Evolutionary conservation across 2,329 filamentous ascomycete species (phyloP), one percentile per base, ranked within the genome.

Genomic region (Periconia sp.): DNA sequence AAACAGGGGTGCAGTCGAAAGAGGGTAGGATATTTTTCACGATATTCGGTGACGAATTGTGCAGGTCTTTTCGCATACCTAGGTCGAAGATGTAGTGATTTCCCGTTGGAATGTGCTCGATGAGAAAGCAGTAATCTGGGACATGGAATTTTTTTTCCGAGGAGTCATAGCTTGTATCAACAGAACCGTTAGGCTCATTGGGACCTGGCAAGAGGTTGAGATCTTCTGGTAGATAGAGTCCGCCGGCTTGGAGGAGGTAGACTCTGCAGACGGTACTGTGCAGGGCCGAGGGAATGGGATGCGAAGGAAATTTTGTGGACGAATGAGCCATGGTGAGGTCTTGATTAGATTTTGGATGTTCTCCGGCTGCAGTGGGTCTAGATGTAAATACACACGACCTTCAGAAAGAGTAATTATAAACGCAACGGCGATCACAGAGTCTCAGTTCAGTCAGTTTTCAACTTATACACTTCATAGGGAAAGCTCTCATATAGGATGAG

Each of bases 41-140:
- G 55, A 65, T 16, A 52, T 55, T 4, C 62, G 69, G 61, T 74
- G 82, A 42, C 48, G 69, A 31, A 24, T 64, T 65, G 17, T 66
- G 55, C 2, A 75, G 54, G 18, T 78, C 70, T 30, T 73, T 70
- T 15, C 78, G 75, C 35, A 82, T 69, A 6, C 80, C 79, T 2
- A 83, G 71, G 48, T 83, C 80, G 59, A 82, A 83, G 44, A 83
- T 46, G 51, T 69, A 44, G 76, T 68, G 57, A 42, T 67, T 62
- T 48, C 57, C 13, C 38, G 65, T 45, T 54, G 66, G 40, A 0
- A 37, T 41, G 36, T 66, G 63, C 12, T 63, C 43, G 31, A 68
- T 54, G 15, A 65, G 53, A 42, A 66, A 67, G 23, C 62, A 59
- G 32, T 65, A 67, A 37, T 65, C 61, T 15, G 63, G 63, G 1